Base-by-base conservation (phyloP, 371 early-diverging fungal species). In the Rhizopus delemar region DNA sequence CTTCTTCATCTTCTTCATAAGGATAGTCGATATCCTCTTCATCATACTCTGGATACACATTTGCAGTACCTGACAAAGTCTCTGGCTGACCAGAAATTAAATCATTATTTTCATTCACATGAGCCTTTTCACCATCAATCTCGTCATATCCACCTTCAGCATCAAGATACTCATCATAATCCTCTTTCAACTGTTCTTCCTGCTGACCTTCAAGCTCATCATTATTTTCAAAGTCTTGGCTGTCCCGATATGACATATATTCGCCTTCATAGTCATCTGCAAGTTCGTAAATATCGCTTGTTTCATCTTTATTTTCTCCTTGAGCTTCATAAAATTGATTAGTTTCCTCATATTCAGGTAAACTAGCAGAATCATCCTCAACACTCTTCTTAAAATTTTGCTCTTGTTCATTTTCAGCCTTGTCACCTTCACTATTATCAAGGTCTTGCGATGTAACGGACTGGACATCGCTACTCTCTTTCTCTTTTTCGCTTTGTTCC, bases 61-160 rank as follows among this genome's bases (percentile, higher is more conserved):
- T n/a, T 13, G 5, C 13, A 43, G 43, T 13, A 43, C 8, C 43
- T 11, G 43, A 29, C 28, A 29, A 5, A 9, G 4, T 28, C 48
- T 48, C 28, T 5, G 48, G 8, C 3, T 48, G 29, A 12, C 28
- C 31, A 4, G 48, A 22, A 48, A 48, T 28, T 8, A 9, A 28
- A 29, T 48, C 48, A 7, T 48, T 29, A 8, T 28, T 29, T 8
- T 48, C 29, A 4, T 48, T 48, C 28, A 28, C 48, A 4, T 8
- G 8, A 8, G 2, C 29, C 7, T 48, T 3, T 4, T 29, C 48
- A 5, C 28, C 29, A 4, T 48, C 48, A 8, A 48, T 29, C 12
- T 48, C 9, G 29, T 48, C 48, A 48, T 29, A 48, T 22, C 48
- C 48, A n/a, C 48, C 48, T 28, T 48, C 48, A 28, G 48, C 29